Evolutionary conservation across 2,329 filamentous ascomycete species (phyloP).

Genomic region (Pseudophaeomoniella oleicola): DNA sequence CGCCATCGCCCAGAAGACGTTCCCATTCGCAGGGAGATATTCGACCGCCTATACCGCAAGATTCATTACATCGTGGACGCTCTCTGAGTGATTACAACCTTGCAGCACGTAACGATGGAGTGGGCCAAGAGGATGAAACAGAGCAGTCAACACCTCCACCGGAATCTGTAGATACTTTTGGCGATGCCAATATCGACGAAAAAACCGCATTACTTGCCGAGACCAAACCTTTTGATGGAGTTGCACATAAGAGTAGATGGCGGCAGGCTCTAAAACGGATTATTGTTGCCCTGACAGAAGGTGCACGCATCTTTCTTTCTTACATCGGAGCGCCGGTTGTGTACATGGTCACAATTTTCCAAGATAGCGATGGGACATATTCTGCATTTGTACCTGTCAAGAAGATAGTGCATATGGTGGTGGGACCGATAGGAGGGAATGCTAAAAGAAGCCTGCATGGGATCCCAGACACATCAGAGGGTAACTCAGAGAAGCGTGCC

Average conservation of each 20-base stretch:
- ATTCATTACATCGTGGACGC: constrained; percentile 21
- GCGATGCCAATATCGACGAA: constrained; percentile 41
- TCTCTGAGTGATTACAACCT: constrained; percentile 28
- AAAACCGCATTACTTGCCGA: constrained; percentile 51
- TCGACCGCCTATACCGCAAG: constrained; percentile 16
- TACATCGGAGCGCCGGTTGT: constrained; percentile 66
- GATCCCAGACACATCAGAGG: not conserved
- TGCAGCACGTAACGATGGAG: constrained; percentile 16
- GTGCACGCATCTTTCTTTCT: constrained; percentile 63
- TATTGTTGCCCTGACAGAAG: constrained; percentile 56
- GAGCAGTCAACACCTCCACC: constrained; percentile 11
- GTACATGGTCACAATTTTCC: constrained; percentile 71
- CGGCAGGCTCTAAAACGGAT: constrained; percentile 53
- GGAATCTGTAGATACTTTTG: constrained; percentile 21
- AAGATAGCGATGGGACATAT: constrained; percentile 65
- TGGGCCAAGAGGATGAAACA: constrained; percentile 14
- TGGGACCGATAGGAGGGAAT: not conserved
- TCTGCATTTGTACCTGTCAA: constrained; percentile 61
- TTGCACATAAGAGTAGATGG: constrained; percentile 22
- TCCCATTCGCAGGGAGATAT: constrained; percentile 38
- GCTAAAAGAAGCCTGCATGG: not conserved
- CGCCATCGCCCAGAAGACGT: constrained; percentile 36
- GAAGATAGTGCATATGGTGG: constrained; percentile 17
- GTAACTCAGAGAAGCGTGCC: not conserved
- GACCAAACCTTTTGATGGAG: constrained; percentile 19